A percentile compares a stretch with the other conserved stretches of the same genome.
Conservation (phyloP, 192 early-diverging fungal species). For the Mortierella hygrophila region DNA sequence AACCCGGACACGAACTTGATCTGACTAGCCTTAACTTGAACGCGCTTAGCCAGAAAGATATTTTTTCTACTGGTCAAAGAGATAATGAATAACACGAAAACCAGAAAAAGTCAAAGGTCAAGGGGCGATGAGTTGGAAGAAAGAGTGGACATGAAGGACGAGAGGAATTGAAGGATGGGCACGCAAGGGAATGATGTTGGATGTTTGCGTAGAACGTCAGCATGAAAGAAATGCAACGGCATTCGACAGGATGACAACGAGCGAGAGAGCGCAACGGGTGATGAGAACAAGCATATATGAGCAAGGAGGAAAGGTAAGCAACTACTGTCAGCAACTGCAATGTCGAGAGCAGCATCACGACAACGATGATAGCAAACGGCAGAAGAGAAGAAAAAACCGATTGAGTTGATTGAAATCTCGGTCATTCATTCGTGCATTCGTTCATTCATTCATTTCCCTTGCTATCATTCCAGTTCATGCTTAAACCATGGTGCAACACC, state of each 20-base stretch:
- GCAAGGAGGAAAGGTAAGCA: slow-evolving; percentile 1
- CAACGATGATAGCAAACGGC: not conserved
- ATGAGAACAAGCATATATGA: not conserved
- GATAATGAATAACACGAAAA: not conserved
- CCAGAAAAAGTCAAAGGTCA: not conserved
- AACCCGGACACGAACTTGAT: not conserved
- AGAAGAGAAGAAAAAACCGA: not conserved
- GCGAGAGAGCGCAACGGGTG: not conserved
- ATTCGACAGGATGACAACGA: too few species aligned
- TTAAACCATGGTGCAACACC: not conserved
- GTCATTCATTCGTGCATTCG: not conserved
- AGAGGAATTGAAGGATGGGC: slow-evolving; percentile 1
- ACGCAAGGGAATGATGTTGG: not conserved
- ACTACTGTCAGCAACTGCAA: not conserved
- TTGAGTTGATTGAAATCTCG: slow-evolving; percentile 12
- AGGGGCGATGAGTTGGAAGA: not conserved
- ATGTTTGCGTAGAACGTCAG: too few species aligned
- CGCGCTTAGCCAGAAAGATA: not conserved
- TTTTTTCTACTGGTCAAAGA: not conserved
- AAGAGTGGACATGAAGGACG: not conserved
- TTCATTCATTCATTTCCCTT: not conserved
- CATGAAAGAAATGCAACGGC: too few species aligned
- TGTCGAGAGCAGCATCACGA: not conserved
- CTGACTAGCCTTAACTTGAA: not conserved
- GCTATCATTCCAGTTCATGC: slow-evolving; percentile 1